phyloP scores from a whole-genome alignment of 108 stramenopile species.

The Cyclotella sp. region DNA sequence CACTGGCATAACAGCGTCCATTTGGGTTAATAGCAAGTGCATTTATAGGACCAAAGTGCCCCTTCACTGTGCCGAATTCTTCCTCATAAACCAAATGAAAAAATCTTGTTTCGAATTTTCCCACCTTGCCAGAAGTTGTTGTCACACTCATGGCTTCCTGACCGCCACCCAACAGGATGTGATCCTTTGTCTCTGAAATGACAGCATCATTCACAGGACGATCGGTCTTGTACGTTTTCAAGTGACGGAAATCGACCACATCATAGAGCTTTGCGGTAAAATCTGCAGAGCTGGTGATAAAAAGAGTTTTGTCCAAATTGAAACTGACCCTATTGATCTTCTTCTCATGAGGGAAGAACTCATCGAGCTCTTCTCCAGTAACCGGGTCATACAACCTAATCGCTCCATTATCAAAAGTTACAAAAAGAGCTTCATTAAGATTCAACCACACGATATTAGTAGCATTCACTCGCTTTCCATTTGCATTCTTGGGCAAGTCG shows the following conservation, averaged over 20 bases:
- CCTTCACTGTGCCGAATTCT: conserved; percentile 97
- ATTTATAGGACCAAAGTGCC: conserved; percentile 99
- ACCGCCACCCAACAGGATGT: conserved; percentile 97
- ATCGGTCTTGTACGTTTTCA: conserved; percentile 96
- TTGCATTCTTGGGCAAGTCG: conserved; percentile 78
- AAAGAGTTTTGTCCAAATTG: conserved; percentile 94
- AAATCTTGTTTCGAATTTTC: conserved; percentile 98
- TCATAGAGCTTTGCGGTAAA: conserved; percentile 94
- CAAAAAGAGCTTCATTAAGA: conserved; percentile 91
- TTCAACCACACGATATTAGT: conserved; percentile 92
- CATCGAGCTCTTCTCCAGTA: conserved; percentile 85
- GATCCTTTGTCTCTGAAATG: conserved; percentile 94
- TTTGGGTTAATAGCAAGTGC: conserved; percentile 97
- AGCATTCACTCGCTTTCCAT: conserved; percentile 78
- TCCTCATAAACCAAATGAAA: conserved; percentile 97
- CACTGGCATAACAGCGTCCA: conserved; percentile 91
- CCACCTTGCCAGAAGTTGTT: conserved; percentile 96
- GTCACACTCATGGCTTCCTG: conserved; percentile 99
- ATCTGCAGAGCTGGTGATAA: conserved; percentile 96
- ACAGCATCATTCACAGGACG: conserved; percentile 99
- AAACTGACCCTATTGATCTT: conserved; percentile 93
- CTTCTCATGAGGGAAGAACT: conserved; percentile 87
- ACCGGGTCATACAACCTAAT: conserved; percentile 90
- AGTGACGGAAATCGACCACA: conserved; percentile 84
- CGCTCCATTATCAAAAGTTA: conserved; percentile 93